phyloP scores from a whole-genome alignment of 2,329 filamentous ascomycete species.

The Fonsecaea multimorphosa region DNA sequence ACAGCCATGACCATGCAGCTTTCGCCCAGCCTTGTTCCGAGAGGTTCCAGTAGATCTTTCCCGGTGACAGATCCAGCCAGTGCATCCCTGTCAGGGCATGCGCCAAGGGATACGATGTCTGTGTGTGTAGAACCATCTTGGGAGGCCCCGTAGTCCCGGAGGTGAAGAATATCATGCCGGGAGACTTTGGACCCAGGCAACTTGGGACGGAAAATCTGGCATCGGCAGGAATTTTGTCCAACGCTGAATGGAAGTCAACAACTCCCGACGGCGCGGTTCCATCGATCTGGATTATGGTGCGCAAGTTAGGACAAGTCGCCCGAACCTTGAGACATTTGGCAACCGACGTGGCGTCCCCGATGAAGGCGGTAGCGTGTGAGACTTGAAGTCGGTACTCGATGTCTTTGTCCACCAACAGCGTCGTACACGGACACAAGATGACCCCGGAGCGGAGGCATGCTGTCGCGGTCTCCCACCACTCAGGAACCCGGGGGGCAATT shows the following conservation, averaged over 20 bases:
- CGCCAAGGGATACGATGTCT: constrained; percentile 50
- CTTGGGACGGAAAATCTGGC: constrained; percentile 28
- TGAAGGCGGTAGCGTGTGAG: constrained; percentile 46
- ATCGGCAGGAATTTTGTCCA: constrained; percentile 40
- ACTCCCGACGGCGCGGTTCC: constrained; percentile 34
- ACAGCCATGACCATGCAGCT: constrained; percentile 50
- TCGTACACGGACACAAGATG: constrained; percentile 49
- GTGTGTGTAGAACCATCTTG: constrained; percentile 52
- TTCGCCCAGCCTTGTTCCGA: constrained; percentile 54
- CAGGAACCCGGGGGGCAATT: constrained; percentile 47
- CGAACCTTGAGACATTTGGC: constrained; percentile 45
- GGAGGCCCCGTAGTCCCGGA: constrained; percentile 50
- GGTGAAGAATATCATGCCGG: constrained; percentile 50
- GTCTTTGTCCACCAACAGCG: constrained; percentile 48
- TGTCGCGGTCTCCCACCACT: constrained; percentile 51
- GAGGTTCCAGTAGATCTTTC: constrained; percentile 49
- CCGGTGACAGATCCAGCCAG: constrained; percentile 47
- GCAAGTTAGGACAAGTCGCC: constrained; percentile 43
- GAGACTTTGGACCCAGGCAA: constrained; percentile 41
- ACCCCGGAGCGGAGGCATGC: constrained; percentile 47
- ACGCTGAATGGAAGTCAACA: constrained; percentile 39
- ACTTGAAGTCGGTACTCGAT: constrained; percentile 47
- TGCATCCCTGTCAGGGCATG: constrained; percentile 49
- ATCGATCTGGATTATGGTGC: constrained; percentile 44
- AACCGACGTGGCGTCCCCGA: constrained; percentile 47